Evolutionary conservation across 2,329 filamentous ascomycete species (phyloP).

Genomic region (Fusarium hostae): DNA sequence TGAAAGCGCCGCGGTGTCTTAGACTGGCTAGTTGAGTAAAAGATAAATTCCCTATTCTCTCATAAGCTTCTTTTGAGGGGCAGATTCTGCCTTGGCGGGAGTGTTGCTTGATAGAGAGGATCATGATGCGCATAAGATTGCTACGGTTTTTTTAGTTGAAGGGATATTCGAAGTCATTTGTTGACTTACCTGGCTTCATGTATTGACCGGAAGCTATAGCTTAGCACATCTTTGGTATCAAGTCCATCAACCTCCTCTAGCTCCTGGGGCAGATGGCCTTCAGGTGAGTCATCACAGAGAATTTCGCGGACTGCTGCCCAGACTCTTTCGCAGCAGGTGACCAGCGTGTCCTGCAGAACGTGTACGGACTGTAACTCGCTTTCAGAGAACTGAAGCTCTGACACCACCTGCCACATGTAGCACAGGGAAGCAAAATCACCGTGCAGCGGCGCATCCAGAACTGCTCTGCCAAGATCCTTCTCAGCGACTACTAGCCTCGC

Average conservation of each 20-base stretch:
- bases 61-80: slow-evolving; percentile 66
- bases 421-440: slow-evolving; percentile 75
- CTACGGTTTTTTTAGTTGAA: slow-evolving; percentile 56
- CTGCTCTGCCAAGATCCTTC: slow-evolving; percentile 72
- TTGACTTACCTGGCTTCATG: slow-evolving; percentile 83
- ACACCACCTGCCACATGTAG: slow-evolving; percentile 65
- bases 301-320: slow-evolving; percentile 82
- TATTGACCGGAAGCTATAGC: slow-evolving; percentile 94
- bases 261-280: slow-evolving; percentile 84
- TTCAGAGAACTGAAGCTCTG: slow-evolving; percentile 53
- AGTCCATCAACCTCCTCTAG: slow-evolving; percentile 76
- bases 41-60: slow-evolving; percentile 75
- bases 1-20: slow-evolving; percentile 91
- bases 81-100: slow-evolving; percentile 57
- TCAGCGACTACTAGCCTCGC: slow-evolving; percentile 71
- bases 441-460: slow-evolving; percentile 74
- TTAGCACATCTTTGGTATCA: slow-evolving; percentile 88
- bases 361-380: slow-evolving; percentile 51
- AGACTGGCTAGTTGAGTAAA: slow-evolving; percentile 86
- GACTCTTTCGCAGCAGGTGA: slow-evolving; percentile 71
- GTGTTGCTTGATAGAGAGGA: slow-evolving; percentile 63
- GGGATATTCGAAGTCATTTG: slow-evolving; percentile 15
- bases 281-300: slow-evolving; percentile 93
- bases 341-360: slow-evolving; percentile 64
- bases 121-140: slow-evolving; percentile 74